These are phyloP conservation scores for Penicillium sp. DNA, from an alignment of 2,329 filamentous ascomycete species.

Conservation along the genomic window DNA sequence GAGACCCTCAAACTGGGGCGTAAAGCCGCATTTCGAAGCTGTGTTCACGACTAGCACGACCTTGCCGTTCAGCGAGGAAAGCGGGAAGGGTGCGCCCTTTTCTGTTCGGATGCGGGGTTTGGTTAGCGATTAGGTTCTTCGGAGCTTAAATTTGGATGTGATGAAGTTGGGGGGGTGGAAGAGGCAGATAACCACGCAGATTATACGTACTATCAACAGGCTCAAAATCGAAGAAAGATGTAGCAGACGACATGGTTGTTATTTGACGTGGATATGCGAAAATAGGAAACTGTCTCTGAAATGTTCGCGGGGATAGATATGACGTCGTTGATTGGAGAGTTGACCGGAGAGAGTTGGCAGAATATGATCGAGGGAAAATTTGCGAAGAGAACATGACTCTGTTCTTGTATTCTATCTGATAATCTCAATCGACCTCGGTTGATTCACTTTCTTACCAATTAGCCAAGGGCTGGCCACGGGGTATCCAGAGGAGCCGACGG, in stretches of 20 bases:
- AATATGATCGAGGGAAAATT: not conserved
- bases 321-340: slow-evolving; percentile 15
- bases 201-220: slow-evolving; percentile 53
- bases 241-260: slow-evolving; percentile 56
- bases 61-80: slow-evolving; percentile 78
- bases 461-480: slow-evolving; percentile 17
- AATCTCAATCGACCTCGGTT: slow-evolving; percentile 9
- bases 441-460: slow-evolving; percentile 18
- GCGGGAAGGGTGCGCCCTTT: slow-evolving; percentile 68
- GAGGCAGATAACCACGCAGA: not conserved
- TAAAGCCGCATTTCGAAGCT: slow-evolving; percentile 98
- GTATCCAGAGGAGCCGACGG: slow-evolving; percentile 10
- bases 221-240: slow-evolving; percentile 60
- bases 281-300: not conserved
- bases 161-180: not conserved
- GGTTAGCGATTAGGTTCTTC: slow-evolving; percentile 8
- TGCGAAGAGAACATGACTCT: slow-evolving; percentile 3
- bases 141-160: not conserved
- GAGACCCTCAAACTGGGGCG: slow-evolving; percentile 86
- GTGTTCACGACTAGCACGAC: slow-evolving; percentile 97
- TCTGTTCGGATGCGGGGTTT: slow-evolving; percentile 48
- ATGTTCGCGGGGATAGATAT: slow-evolving; percentile 6
- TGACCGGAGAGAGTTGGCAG: slow-evolving; percentile 6
- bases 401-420: slow-evolving; percentile 13
- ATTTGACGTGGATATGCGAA: slow-evolving; percentile 2